These are phyloP conservation scores for Neurospora sp. DNA, from an alignment of 495 filamentous ascomycete species.

Conservation along the genomic window DNA sequence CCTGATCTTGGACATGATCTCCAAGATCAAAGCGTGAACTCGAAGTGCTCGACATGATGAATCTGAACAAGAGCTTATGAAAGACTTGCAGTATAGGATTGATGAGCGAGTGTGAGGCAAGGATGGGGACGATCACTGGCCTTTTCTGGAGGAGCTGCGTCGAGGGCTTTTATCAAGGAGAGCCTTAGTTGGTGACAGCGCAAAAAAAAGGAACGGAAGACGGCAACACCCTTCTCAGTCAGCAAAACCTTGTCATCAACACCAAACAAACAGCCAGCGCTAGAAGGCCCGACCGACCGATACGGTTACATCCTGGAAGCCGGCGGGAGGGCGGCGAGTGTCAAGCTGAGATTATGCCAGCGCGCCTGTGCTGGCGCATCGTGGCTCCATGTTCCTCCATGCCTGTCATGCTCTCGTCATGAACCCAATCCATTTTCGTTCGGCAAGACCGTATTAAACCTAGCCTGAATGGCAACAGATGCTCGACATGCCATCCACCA, in stretches of 20 bases:
- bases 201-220: background rate
- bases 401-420: background rate
- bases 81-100: background rate
- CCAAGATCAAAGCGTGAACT: background rate
- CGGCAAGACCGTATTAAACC: background rate
- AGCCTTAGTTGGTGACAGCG: background rate
- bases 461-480: background rate
- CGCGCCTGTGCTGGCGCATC: background rate
- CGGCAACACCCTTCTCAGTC: background rate
- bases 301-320: background rate
- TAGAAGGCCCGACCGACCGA: background rate
- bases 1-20: conserved; percentile 2
- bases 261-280: background rate
- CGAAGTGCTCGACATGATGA: background rate
- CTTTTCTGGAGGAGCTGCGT: background rate
- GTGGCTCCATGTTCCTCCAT: background rate
- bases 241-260: background rate
- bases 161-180: background rate
- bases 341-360: background rate
- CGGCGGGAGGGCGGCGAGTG: background rate
- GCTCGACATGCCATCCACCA: background rate
- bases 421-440: background rate
- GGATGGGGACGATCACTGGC: background rate
- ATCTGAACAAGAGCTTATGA: background rate
- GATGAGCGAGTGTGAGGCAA: background rate